Base-by-base conservation (phyloP, 805 yeast species). In the Pichia occidentalis region DNA sequence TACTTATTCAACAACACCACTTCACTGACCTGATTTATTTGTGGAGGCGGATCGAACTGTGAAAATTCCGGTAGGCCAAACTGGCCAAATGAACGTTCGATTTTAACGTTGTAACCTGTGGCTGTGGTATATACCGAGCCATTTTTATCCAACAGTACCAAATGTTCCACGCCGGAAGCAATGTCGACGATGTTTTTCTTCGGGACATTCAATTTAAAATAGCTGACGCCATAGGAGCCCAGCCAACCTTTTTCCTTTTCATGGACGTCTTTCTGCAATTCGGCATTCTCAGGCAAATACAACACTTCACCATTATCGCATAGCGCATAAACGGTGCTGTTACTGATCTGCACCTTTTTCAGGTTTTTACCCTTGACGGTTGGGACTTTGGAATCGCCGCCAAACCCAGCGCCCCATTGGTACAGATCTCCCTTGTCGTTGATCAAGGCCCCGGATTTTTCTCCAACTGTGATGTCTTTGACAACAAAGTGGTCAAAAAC, bases 31-130 rank as follows among this genome's bases (percentile, higher is more conserved):
- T 56, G 52, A 46, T 70, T 69, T 12, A 68, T 65, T 3, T 48
- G 46, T 6, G 87, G 84, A 0, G 74, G 68, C 4, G 57, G 46
- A 42, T 72, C 75, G 51, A 77, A 77, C 40, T 84, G 88, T 1
- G 95, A 75, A 46, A 67, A 73, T 11, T 64, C 59, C 1, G 95
- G 92, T 12, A 85, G 57, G 14, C 97, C 97, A 59, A 73, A 85
- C 61, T 92, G 97, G 4, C 97, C 97, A 48, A 53, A 56, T 19
- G 68, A 64, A 18, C 71, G 61, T 32, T 69, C 68, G 5, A 65
- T 59, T n/a, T 63, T 55, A 4, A 40, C 47, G 11, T 52, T 47
- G 3, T 59, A 44, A 1, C 82, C 82, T 0, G 94, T 77, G 12
- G 84, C 71, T 9, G 76, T 65, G 1, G 84, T 65, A 46, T 69